Evolutionary conservation across 805 yeast species (phyloP), one percentile per base, ranked within the genome.

Genomic region (Candida ipomoeae): DNA sequence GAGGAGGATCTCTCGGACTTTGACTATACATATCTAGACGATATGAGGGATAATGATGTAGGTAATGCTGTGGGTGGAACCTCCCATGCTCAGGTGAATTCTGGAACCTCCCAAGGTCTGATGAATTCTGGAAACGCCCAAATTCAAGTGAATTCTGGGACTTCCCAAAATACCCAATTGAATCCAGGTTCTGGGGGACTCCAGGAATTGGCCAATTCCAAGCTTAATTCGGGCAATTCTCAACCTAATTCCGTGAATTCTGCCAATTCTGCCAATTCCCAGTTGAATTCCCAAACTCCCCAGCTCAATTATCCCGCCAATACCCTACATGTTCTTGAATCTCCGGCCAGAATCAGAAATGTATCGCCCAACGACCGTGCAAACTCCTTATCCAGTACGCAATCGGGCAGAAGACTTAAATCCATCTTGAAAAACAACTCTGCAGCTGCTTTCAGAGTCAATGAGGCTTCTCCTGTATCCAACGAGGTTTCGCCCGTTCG

Each of bases 1-100:
- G 77, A 73, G 15, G 78, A 73, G 55, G 74, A 71, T 44, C 63
- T 73, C 40, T 72, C 65, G 36, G 75, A 69, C 48, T 73, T 73
- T 49, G 78, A 73, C 33, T 73, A 70, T 50, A 70, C 68, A 46
- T 73, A 73, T 54, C 50, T 70, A 34, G 76, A 72, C 11, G 34
- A 42, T 21, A 10, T 23, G 15, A 7, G n/a, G 11, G 21, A 18
- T 15, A 21, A 15, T 4, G 20, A 38, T 5, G 31, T n/a, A 7
- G 29, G 29, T 26, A 3, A 26, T 3, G 8, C 10, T 8, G 5
- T 3, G 5, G 29, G 29, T 10, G 29, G 29, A 26, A 26, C 8
- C 8, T 4, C 4, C 4, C 29, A 26, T 8, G 8, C 4, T 26
- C 29, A 26, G 0, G 29, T 26, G 29, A 26, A 26, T 26, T 26